phyloP scores from a whole-genome alignment of 108 stramenopile genomes.

The Conticribra guillardii region DNA sequence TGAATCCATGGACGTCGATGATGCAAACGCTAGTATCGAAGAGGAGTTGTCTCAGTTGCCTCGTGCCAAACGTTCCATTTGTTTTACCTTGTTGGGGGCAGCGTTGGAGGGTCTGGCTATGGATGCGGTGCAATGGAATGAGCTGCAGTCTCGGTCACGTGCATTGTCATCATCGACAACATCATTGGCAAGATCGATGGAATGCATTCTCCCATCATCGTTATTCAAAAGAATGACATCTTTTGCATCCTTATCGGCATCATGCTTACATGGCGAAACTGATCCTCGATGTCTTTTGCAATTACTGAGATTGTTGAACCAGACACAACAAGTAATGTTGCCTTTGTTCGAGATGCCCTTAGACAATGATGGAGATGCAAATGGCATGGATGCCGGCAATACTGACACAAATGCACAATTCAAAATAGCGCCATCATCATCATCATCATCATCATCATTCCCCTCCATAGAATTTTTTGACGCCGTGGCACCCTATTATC shows the following conservation, averaged over 20 bases:
- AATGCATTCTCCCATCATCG: conserved; percentile 6
- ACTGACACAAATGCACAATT: too few relatives aligned
- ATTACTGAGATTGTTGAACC: conserved; percentile 64
- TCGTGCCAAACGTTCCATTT: conserved; percentile 69
- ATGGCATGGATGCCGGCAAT: conserved; percentile 16
- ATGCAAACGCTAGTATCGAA: conserved; percentile 44
- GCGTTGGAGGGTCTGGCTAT: conserved; percentile 47
- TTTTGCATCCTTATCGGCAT: conserved; percentile 61
- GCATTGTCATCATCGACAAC: too few relatives aligned
- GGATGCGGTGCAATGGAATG: conserved; percentile 25
- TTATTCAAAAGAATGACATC: conserved; percentile 34
- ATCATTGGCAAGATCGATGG: too few relatives aligned
- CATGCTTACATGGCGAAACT: conserved; percentile 87
- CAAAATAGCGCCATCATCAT: too few relatives aligned
- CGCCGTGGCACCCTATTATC: conserved; percentile 86
- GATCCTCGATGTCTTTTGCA: conserved; percentile 89
- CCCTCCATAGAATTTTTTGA: conserved; percentile 78
- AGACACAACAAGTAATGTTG: conserved; percentile 51
- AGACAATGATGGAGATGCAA: conserved; percentile 2
- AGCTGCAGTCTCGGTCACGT: conserved; percentile 16
- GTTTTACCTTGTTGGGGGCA: conserved; percentile 64
- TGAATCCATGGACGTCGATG: conserved; percentile 23
- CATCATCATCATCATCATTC: too few relatives aligned
- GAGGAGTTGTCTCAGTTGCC: conserved; percentile 68
- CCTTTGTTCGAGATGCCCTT: conserved; percentile 25